phyloP scores from a whole-genome alignment of 371 early-diverging fungal genomes.

The Rhizopus arrhizus region DNA sequence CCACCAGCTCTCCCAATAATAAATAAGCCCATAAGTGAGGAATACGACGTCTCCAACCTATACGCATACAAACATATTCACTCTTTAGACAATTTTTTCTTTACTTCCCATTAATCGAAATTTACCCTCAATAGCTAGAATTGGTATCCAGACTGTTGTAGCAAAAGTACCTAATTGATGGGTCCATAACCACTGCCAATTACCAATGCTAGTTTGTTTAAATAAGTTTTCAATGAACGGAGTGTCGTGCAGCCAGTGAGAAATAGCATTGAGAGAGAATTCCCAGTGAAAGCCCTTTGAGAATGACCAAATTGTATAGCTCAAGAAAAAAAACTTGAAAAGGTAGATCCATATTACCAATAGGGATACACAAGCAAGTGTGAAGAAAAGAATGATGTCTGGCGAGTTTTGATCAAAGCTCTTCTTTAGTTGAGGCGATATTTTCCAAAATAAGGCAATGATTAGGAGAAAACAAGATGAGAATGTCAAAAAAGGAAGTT shows the following conservation, averaged over 20 bases:
- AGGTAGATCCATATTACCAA: constrained; percentile 45
- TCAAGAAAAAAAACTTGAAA: constrained; percentile 37
- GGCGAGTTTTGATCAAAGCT: constrained; percentile 2
- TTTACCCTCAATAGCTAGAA: constrained; percentile 50
- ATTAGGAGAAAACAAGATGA: constrained; percentile 41
- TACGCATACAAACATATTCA: background rate
- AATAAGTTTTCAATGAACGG: constrained; percentile 46
- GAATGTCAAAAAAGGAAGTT: constrained; percentile 36
- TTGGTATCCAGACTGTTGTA: constrained; percentile 46
- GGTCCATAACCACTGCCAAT: constrained; percentile 49
- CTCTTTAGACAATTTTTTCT: background rate
- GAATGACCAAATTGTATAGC: constrained; percentile 18
- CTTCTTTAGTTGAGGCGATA: constrained; percentile 14
- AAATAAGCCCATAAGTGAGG: constrained; percentile 47
- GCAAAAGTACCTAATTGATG: constrained; percentile 47
- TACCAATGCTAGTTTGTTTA: constrained; percentile 39
- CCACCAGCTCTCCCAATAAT: constrained; percentile 47
- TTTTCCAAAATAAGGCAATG: constrained; percentile 28
- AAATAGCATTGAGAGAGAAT: constrained; percentile 32
- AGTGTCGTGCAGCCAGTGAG: constrained; percentile 44
- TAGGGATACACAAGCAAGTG: constrained; percentile 25
- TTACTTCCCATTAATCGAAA: background rate
- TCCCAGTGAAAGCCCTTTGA: constrained; percentile 1
- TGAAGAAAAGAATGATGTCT: constrained; percentile 13
- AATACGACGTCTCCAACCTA: constrained; percentile 38